A percentile compares a stretch with the other conserved stretches of the same genome.
phyloP scores from a whole-genome alignment of 495 filamentous ascomycete species.

The Opeltia flavorubescens region DNA sequence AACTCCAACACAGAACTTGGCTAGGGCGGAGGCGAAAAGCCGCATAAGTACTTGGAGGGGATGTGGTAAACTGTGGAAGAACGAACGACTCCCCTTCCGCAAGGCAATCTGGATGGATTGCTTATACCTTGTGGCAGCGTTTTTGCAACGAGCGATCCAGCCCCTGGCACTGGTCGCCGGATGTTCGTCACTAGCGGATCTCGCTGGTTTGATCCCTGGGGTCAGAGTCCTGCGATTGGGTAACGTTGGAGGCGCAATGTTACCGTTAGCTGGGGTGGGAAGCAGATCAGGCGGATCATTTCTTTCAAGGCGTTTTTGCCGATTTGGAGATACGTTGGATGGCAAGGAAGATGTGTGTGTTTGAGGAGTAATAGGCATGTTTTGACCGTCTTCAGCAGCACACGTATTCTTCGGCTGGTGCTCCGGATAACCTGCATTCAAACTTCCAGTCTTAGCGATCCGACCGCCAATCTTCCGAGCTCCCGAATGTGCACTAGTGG shows the following conservation, averaged over 20 bases:
- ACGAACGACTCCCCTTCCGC: neutral
- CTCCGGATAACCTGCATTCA: neutral
- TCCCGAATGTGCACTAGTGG: slow-evolving; percentile 24
- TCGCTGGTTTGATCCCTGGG: slow-evolving; percentile 12
- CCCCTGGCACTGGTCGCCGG: slow-evolving; percentile 14
- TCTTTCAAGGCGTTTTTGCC: neutral
- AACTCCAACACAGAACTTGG: slow-evolving; percentile 47
- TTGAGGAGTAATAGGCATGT: slow-evolving; percentile 18
- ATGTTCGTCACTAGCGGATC: neutral
- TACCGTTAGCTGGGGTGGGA: slow-evolving; percentile 19
- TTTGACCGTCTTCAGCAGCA: slow-evolving; percentile 8
- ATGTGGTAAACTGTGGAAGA: slow-evolving; percentile 39
- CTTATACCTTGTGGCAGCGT: slow-evolving; percentile 1
- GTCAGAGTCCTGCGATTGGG: neutral
- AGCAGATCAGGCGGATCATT: slow-evolving; percentile 6
- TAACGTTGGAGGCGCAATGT: slow-evolving; percentile 10
- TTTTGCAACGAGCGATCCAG: slow-evolving; percentile 8
- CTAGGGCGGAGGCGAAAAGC: slow-evolving; percentile 23
- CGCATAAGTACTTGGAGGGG: slow-evolving; percentile 41
- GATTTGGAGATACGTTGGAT: slow-evolving; percentile 4
- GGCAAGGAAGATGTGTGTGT: slow-evolving; percentile 14
- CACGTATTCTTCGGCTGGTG: no score
- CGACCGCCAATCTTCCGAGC: slow-evolving; percentile 19
- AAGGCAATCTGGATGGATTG: neutral
- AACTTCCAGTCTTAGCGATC: slow-evolving; percentile 6